Base-by-base conservation (phyloP, 2,329 filamentous ascomycete species). In the Xylariomycetidae sp. region DNA sequence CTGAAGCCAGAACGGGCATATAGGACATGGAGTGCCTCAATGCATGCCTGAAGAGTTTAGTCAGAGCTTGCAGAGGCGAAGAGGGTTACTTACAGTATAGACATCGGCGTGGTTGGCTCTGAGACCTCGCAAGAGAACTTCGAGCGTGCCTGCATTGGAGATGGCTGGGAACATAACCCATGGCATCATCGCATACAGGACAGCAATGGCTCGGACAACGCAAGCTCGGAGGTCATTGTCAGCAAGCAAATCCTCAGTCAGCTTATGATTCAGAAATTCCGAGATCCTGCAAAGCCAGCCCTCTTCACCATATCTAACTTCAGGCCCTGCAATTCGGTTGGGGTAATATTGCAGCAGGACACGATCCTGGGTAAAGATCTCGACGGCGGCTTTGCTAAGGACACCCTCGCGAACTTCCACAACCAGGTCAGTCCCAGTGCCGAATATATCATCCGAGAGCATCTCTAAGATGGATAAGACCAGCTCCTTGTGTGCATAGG, bases 381-480 rank as follows among this genome's bases (percentile, higher is more conserved):
- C 92, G 41, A 97, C 86, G 52, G 92, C 85, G 9, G 87, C 86
- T 56, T 88, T 85, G 56, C 88, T 94, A 41, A 98, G 74, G 35
- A 86, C 78, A 32, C 82, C 84, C 55, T 90, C 86, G 44, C 90
- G 80, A 50, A 95, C 67, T 12, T 85, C 84, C 11, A 90, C 88
- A 4, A 88, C 81, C 2, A 85, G 75, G 60, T 97, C 92, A 54
- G 8, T n/a, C n/a, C 97, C 92, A 22, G 86, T 80, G 46, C 85
- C 86, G 63, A 97, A 95, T 32, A 96, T 80, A 58, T 97, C 92
- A 48, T 97, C 92, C 3, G 90, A 94, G 20, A 98, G 71, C 13
- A 84, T 89, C 64, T 97, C 92, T 31, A 98, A 72, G 27, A 97
- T 77, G 39, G 83, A 84, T 20, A 98, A 72, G 19, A 96, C 89